Base-by-base conservation (phyloP, 768 basidiomycete species). In the Mycena sanguinolenta region DNA sequence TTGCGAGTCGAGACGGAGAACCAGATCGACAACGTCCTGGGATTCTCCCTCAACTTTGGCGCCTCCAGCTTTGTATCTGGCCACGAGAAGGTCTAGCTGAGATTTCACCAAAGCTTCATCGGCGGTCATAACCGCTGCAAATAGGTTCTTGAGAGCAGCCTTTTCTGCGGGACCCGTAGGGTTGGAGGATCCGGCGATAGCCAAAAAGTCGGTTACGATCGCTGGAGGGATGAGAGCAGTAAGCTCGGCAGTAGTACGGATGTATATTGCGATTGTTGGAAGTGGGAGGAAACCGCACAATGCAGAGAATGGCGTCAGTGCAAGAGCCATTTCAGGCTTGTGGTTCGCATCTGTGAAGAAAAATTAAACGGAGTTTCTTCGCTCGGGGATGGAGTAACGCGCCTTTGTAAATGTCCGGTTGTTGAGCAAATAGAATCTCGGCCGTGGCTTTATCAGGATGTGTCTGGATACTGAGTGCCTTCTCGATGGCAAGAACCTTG, bases 261-360 rank as follows among this genome's bases (percentile, higher is more conserved):
- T 87, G 81, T 89, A 88, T 21, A 83, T 79, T 21, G 91, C 90
- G 78, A 99, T 94, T 57, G 87, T 81, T 1, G 84, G 76, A 2
- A 96, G 88, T 6, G 97, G 97, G 21, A 92, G 88, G 84, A 99
- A 99, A 50, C 97, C 97, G 78, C 97, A 97, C 76, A 99, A 84
- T 2, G 94, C 98, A 44, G 84, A 84, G 85, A 99, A 99, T 17
- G 91, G 89, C 0, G 97, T 97, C 69, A 99, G 81, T 0, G 98
- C 98, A 42, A 99, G 87, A n/a, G 97, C 96, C 95, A 99, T 97
- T 79, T 99, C 98, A 3, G 98, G 98, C 81, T 99, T 99, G 76
- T 99, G 98, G 78, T 99, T 99, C 7, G 91, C 89, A 79, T 99
- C 98, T 95, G 70, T 44, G n/a, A 42, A 46, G 38, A n/a, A 39